Evolutionary conservation across 169 alveolate species (phyloP), one percentile per base, ranked within the genome.

Genomic region (Cystoisospora suis): DNA sequence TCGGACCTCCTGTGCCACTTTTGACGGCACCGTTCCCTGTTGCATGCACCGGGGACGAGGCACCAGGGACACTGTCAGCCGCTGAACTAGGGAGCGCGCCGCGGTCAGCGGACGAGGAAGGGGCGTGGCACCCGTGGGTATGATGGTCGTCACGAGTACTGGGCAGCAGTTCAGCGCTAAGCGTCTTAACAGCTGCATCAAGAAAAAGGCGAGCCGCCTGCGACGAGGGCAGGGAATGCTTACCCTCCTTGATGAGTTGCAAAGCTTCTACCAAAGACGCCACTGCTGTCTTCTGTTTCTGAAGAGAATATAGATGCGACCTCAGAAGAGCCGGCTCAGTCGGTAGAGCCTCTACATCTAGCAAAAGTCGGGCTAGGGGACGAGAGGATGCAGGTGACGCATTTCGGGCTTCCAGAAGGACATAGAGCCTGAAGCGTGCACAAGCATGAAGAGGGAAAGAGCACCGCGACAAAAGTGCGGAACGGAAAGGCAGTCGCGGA

Each of bases 221-320:
- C 17, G 44, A 29, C 20, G 83, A 72, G 17, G 38, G 56, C n/a
- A 15, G 36, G 75, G 77, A 3, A 44, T 17, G 56, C 27, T 29
- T 72, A 17, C 89, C 90, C 69, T 91, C 88, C 92, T 87, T 91
- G 81, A 91, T 88, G 81, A 87, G 87, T 87, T 93, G 94, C 59
- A 90, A 90, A 45, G 90, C 47, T 88, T 93, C 93, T 61, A 93
- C 93, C 80, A 93, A 75, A 1, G 95, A 87, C 47, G 93, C 75
- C n/a, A 93, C 91, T 32, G 95, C 95, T 12, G 91, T 92, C n/a
- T 92, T 86, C 69, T 92, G 95, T 23, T 91, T 79, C 79, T 93
- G 94, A 75, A 93, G 53, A 9, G 92, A 91, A 38, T 61, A 77
- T 44, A 91, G 69, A 65, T 91, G 94, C 1, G 92, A 79, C 59